Conservation (phyloP, 768 basidiomycete species). For the Phlebiopsis flavidoalba region DNA sequence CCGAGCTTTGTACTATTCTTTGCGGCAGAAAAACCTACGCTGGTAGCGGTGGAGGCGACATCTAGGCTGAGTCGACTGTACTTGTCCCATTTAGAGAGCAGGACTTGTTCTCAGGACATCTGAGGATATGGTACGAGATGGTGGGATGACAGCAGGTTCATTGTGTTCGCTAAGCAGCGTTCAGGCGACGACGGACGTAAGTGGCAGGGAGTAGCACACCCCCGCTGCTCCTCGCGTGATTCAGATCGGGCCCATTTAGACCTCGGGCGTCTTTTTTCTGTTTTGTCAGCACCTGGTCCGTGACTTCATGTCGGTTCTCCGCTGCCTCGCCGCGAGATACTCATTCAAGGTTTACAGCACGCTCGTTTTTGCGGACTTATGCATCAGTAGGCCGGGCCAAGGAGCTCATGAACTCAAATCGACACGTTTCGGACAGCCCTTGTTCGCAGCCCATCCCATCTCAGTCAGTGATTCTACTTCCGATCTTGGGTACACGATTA, state of each 20-base stretch:
- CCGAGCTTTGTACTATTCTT: constrained; percentile 66
- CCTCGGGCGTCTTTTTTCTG: background rate
- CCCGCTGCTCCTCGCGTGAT: background rate
- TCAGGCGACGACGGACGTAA: background rate
- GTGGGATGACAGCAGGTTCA: background rate
- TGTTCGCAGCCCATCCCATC: constrained; percentile 73
- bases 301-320: constrained; percentile 9
- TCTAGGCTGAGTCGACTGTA: constrained; percentile 56
- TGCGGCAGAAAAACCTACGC: constrained; percentile 62
- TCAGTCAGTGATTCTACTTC: constrained; percentile 39
- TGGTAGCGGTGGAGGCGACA: constrained; percentile 56
- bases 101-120: background rate
- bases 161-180: background rate
- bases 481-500: background rate
- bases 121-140: background rate
- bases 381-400: constrained; percentile 30
- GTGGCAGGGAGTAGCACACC: background rate
- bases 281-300: background rate
- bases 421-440: constrained; percentile 75
- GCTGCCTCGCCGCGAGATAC: background rate
- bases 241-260: background rate
- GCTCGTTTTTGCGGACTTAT: constrained; percentile 14
- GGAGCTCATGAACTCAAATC: constrained; percentile 52
- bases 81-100: constrained; percentile 35
- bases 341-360: background rate